Conservation (phyloP, 2,329 filamentous ascomycete genomes). For the Ophiostoma tasmaniense region DNA sequence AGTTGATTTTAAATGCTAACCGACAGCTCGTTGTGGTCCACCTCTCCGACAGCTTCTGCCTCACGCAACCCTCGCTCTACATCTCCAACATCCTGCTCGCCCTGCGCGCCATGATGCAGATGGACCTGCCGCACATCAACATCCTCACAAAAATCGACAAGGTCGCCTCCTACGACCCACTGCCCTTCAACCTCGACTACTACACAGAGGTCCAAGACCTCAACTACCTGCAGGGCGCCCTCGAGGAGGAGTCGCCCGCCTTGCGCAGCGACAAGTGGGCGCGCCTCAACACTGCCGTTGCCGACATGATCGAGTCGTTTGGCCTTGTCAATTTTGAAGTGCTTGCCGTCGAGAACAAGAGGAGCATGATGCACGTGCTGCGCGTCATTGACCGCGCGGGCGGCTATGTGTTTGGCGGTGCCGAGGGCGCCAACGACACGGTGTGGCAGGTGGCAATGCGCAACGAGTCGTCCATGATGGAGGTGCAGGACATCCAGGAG, state of each 20-base stretch:
- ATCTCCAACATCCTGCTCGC: conserved; percentile 89
- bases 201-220: conserved; percentile 97
- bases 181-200: conserved; percentile 93
- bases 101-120: conserved; percentile 92
- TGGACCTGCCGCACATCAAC: conserved; percentile 93
- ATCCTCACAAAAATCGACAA: conserved; percentile 98
- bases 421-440: conserved; percentile 87
- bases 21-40: conserved; percentile 81
- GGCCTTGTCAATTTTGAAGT: conserved; percentile 87
- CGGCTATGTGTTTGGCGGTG: conserved; percentile 84
- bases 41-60: conserved; percentile 86
- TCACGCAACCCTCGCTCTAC: conserved; percentile 89
- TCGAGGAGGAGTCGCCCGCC: conserved; percentile 68
- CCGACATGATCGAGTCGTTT: conserved; percentile 81
- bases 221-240: conserved; percentile 68
- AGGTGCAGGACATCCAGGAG: conserved; percentile 86
- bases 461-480: conserved; percentile 63
- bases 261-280: conserved; percentile 68
- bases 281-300: conserved; percentile 76
- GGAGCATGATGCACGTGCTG: conserved; percentile 88
- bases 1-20: not conserved
- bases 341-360: conserved; percentile 90
- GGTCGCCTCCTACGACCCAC: conserved; percentile 68
- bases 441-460: conserved; percentile 97
- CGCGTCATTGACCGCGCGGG: conserved; percentile 84